Conservation (phyloP, 371 early-diverging fungal species). For the Parasitella parasitica region DNA sequence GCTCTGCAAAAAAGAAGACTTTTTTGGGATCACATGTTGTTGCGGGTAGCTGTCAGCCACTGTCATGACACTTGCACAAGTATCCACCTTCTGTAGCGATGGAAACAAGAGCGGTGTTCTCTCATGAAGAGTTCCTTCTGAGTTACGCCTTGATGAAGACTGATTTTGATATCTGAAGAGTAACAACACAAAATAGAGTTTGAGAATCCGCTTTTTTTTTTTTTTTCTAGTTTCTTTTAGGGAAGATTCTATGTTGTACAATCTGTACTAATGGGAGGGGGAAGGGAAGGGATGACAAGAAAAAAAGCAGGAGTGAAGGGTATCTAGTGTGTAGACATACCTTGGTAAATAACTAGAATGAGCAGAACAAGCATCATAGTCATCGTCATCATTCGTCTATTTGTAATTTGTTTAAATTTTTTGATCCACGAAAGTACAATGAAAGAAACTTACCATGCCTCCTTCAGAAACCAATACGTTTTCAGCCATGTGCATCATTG, state of each 20-base stretch:
- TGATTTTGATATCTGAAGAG: background rate
- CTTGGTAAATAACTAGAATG: conserved; percentile 26
- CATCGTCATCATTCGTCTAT: conserved; percentile 36
- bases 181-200: background rate
- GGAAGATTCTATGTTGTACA: background rate
- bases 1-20: conserved; percentile 47
- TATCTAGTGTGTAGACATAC: background rate
- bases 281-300: background rate
- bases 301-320: background rate
- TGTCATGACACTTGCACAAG: conserved; percentile 29
- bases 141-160: conserved; percentile 2
- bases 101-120: conserved; percentile 30
- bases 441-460: conserved; percentile 10
- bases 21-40: conserved; percentile 17
- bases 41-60: conserved; percentile 39
- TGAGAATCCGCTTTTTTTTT: background rate
- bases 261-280: background rate
- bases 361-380: conserved; percentile 10
- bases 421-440: background rate
- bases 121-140: conserved; percentile 12
- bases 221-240: background rate
- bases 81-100: conserved; percentile 28
- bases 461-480: conserved; percentile 37
- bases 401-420: background rate
- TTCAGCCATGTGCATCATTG: conserved; percentile 53